Base-by-base conservation (phyloP, 345 rosid species). In the Hibiscus mutabilis region DNA sequence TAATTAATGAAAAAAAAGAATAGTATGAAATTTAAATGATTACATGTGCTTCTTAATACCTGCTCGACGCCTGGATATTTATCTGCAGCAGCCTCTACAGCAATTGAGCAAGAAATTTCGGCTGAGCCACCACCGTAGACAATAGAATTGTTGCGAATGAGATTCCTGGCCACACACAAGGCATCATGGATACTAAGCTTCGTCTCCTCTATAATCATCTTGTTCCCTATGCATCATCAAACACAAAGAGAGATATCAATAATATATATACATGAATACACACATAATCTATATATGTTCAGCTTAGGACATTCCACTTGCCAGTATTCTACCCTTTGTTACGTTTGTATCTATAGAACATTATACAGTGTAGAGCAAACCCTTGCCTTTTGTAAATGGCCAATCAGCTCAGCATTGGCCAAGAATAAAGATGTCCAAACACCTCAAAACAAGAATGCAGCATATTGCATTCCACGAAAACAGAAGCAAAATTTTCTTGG, bases 61-160 rank as follows among this genome's bases (percentile, higher is more conserved):
- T 96, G 98, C 79, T 92, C 96, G 13, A 92, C 96, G 14, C 98
- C 98, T 1, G 98, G 89, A 82, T 88, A 81, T 79, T 74, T 82
- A 75, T 91, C 97, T 24, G 96, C 94, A 69, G 94, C 96, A 22
- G 91, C 81, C 79, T 96, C 97, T 24, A 96, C 99, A 0, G 94
- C 89, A 73, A 92, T 60, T 53, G 98, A 90, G 81, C 98, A 96
- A 37, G 99, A 79, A 29, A 92, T 89, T 82, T 96, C 98, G 49
- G 98, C 90, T 15, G 99, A 84, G 47, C 99, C 96, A 76, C 99
- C 98, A 52, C 99, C 99, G 71, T 92, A 96, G n/a, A 91, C 98
- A 60, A 96, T 96, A 19, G 93, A 96, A 74, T 91, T 89, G 86
- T 83, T 91, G 80, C 89, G 91, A 62, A 96, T 96, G 72, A 96